phyloP scores from a whole-genome alignment of 345 rosid genomes.

The Eutrema heterophyllum region DNA sequence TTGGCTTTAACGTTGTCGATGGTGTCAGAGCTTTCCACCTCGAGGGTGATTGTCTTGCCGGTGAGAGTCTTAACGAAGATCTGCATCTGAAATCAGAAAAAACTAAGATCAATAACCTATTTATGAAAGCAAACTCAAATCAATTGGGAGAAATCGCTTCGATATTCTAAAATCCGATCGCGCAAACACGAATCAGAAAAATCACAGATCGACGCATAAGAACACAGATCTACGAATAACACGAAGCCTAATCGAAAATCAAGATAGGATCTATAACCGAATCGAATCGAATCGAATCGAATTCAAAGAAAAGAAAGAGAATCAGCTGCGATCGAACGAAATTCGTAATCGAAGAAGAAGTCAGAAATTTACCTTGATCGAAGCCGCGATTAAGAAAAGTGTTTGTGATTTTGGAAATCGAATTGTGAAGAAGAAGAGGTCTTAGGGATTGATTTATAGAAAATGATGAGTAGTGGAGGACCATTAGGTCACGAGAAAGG shows the following conservation, averaged over 20 bases:
- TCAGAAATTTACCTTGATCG: conserved; percentile 9
- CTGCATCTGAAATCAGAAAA: conserved; percentile 28
- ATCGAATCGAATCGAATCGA: not conserved
- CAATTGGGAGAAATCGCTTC: not conserved
- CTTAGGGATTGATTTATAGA: not conserved
- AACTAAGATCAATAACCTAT: not conserved
- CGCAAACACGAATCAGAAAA: not conserved
- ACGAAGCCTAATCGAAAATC: not conserved
- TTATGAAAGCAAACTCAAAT: not conserved
- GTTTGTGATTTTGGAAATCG: not conserved
- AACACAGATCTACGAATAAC: not conserved
- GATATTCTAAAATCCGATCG: not conserved
- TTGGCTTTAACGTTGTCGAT: conserved; percentile 23
- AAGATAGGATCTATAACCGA: not conserved
- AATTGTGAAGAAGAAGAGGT: not conserved
- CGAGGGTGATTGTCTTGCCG: conserved; percentile 22
- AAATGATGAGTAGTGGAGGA: too few relatives aligned
- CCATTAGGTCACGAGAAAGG: conserved; percentile 24
- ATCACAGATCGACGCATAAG: not conserved
- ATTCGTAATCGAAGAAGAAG: not conserved
- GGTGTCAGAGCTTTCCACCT: conserved; percentile 26
- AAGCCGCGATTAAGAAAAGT: too few relatives aligned
- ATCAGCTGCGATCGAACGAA: not conserved
- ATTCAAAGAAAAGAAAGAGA: not conserved
- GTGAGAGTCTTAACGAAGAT: conserved; percentile 32